phyloP scores from a whole-genome alignment of 169 alveolate species.

The Theileria equi region DNA sequence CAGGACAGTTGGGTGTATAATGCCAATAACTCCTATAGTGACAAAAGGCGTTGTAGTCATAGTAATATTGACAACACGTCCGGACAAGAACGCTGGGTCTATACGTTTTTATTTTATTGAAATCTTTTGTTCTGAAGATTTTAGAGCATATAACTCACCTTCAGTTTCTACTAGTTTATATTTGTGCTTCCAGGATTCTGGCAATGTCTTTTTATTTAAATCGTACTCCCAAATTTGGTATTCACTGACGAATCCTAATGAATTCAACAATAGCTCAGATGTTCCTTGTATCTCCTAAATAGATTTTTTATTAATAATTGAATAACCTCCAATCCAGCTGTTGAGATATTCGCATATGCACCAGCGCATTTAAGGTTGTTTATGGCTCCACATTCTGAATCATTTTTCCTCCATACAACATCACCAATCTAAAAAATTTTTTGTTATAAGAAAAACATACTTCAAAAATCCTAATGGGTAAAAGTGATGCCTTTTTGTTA shows the following conservation, averaged over 20 bases:
- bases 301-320: background rate
- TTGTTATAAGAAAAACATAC: background rate
- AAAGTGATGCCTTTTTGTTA: constrained; percentile 81
- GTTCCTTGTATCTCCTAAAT: constrained; percentile 81
- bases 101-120: background rate
- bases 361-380: constrained; percentile 51
- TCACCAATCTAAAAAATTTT: constrained; percentile 48
- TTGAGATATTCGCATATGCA: constrained; percentile 55
- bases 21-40: constrained; percentile 87
- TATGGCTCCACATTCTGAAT: constrained; percentile 44
- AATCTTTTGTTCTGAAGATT: background rate
- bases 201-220: constrained; percentile 67
- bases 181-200: constrained; percentile 47
- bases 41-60: constrained; percentile 17
- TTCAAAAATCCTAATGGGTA: constrained; percentile 92
- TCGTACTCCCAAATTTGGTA: constrained; percentile 68
- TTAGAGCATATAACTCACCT: constrained; percentile 27
- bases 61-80: constrained; percentile 73
- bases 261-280: constrained; percentile 80
- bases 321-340: constrained; percentile 79
- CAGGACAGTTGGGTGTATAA: constrained; percentile 92
- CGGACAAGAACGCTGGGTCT: constrained; percentile 78
- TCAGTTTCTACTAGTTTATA: constrained; percentile 56
- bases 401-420: constrained; percentile 33
- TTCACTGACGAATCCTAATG: constrained; percentile 70